Percentiles rank a stretch among this genome's conserved stretches.
phyloP scores from a whole-genome alignment of 2,329 filamentous ascomycete species.

The Scedosporium apiospermum region DNA sequence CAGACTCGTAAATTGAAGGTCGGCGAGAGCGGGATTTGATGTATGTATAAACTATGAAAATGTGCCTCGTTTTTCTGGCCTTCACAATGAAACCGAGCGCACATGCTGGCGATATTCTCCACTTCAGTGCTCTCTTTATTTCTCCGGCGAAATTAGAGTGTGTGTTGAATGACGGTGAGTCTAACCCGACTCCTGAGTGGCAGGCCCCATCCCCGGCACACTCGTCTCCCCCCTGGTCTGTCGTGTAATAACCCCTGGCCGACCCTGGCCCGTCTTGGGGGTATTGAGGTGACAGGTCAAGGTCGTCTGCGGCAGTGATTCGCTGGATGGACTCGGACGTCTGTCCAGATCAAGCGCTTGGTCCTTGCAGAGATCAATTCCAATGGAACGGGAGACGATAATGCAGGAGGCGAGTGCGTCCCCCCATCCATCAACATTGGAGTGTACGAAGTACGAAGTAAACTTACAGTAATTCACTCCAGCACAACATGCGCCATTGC shows the following conservation, averaged over 20 bases:
- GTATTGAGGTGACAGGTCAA: no score
- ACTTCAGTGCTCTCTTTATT: neutral
- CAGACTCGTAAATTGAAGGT: no score
- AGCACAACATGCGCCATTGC: neutral
- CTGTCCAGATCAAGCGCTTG: neutral
- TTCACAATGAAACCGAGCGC: no score
- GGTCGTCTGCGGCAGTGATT: neutral
- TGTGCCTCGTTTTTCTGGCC: no score
- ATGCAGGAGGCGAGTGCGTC: neutral
- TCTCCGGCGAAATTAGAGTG: neutral
- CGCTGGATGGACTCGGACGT: neutral
- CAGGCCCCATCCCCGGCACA: no score
- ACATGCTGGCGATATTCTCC: no score
- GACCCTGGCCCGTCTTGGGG: no score
- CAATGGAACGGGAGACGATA: neutral
- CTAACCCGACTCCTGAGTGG: neutral
- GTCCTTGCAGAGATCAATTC: neutral
- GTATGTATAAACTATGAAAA: no score
- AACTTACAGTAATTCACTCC: neutral
- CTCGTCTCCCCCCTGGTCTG: no score
- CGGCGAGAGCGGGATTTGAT: no score
- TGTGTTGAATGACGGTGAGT: neutral
- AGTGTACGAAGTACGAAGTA: neutral
- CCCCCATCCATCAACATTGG: no score
- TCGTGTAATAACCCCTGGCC: no score